Conservation (phyloP, 805 yeast genomes). For the Candida broadrunensis region DNA sequence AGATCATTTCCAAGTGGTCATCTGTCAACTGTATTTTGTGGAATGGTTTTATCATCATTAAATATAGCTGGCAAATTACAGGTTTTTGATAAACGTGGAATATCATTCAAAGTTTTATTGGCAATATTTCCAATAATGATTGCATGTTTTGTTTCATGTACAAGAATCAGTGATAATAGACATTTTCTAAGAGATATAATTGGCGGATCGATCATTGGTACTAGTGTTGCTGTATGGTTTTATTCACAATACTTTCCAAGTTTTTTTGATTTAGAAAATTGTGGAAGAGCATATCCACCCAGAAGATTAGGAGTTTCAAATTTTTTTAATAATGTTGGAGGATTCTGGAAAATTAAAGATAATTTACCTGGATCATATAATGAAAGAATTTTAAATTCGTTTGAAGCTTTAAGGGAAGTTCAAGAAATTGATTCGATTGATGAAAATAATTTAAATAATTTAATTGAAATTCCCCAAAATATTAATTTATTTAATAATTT, state of each 20-base stretch:
- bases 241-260: constrained; percentile 44
- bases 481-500: constrained; percentile 6
- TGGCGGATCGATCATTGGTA: constrained; percentile 38
- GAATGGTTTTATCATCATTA: constrained; percentile 31
- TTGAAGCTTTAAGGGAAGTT: constrained; percentile 1
- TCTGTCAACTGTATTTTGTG: constrained; percentile 26
- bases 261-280: constrained; percentile 18
- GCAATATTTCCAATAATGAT: constrained; percentile 32
- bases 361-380: constrained; percentile 20
- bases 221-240: constrained; percentile 24
- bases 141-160: constrained; percentile 32
- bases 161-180: constrained; percentile 48
- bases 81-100: constrained; percentile 33
- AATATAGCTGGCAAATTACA: constrained; percentile 31
- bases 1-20: constrained; percentile 29
- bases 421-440: constrained; percentile 2
- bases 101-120: constrained; percentile 27
- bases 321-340: constrained; percentile 25
- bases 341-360: constrained; percentile 34
- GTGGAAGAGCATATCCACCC: constrained; percentile 45
- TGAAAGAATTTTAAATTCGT: constrained; percentile 17
- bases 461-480: constrained; percentile 3
- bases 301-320: constrained; percentile 29
- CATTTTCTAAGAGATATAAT: constrained; percentile 41
- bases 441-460: neutral